Conservation (phyloP, 2,329 filamentous ascomycete species). For the Scedosporium apiospermum region DNA sequence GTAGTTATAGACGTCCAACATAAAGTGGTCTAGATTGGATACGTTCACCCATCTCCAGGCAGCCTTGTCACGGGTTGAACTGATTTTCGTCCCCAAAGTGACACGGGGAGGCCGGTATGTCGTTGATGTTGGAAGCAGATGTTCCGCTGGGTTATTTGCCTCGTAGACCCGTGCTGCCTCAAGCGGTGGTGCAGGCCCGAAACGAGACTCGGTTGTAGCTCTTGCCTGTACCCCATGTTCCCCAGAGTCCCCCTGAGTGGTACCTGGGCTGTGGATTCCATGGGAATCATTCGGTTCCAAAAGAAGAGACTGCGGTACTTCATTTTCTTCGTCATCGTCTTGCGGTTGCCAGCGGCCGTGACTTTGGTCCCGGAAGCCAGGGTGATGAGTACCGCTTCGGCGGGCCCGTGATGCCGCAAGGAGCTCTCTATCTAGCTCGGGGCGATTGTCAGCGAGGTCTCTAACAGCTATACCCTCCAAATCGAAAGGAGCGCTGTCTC, state of each 20-base stretch:
- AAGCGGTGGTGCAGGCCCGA: not conserved
- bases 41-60: slow-evolving; percentile 93
- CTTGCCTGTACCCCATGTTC: not conserved
- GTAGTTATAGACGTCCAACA: slow-evolving; percentile 78
- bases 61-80: slow-evolving; percentile 57
- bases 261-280: not conserved
- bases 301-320: slow-evolving; percentile 54
- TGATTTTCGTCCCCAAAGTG: slow-evolving; percentile 22
- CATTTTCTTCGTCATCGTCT: slow-evolving; percentile 38
- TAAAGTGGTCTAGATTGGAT: slow-evolving; percentile 78
- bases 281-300: slow-evolving; percentile 33
- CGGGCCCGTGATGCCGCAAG: not conserved
- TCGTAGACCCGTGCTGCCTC: not conserved
- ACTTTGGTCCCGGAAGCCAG: not conserved
- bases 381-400: not conserved
- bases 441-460: not conserved
- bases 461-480: not conserved
- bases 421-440: not conserved
- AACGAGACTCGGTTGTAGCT: not conserved
- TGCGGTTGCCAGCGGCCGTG: not conserved
- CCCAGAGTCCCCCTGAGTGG: not conserved
- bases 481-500: not conserved
- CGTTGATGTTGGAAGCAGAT: slow-evolving; percentile 14
- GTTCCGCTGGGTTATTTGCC: slow-evolving; percentile 3
- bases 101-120: slow-evolving; percentile 19